These are phyloP conservation scores for Annulohypoxylon bovei DNA, from an alignment of 495 filamentous ascomycete species.

Conservation along the genomic window DNA sequence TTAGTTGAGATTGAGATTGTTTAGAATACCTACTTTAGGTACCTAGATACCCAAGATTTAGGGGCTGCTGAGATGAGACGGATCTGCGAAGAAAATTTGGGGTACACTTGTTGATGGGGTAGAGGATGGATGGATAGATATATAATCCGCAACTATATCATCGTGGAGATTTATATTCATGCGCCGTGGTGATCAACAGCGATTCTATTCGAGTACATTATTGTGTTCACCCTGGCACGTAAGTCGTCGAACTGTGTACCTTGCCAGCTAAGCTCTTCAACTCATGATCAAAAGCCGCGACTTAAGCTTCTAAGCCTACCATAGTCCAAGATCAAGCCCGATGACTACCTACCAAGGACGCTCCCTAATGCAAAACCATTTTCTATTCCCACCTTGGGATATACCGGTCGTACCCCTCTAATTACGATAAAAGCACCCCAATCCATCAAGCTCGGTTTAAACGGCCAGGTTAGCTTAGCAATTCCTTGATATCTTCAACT, in stretches of 20 bases:
- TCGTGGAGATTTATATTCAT: neutral
- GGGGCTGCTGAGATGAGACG: neutral
- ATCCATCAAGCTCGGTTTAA: neutral
- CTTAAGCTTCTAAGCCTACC: neutral
- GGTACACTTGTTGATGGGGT: neutral
- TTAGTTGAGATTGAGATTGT: neutral
- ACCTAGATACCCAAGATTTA: neutral
- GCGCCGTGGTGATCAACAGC: neutral
- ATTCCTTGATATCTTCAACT: slow-evolving; percentile 92
- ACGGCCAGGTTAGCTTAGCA: slow-evolving; percentile 71
- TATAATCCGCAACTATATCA: neutral
- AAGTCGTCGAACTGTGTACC: neutral
- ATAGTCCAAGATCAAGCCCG: neutral
- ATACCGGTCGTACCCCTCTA: slow-evolving; percentile 12
- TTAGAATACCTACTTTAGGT: neutral
- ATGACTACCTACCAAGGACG: neutral
- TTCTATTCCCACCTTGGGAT: neutral
- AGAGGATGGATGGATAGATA: neutral
- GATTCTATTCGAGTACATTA: neutral
- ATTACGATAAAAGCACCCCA: neutral
- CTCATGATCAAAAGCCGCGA: neutral
- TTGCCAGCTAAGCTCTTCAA: neutral
- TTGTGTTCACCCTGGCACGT: neutral
- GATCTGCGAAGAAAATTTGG: neutral
- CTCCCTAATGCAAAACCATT: neutral